A percentile compares a stretch with the other conserved stretches of the same genome.
These are phyloP conservation scores for Lodderomyces metapsilosis DNA, from an alignment of 1,139 yeast genomes.

Conservation along the genomic window DNA sequence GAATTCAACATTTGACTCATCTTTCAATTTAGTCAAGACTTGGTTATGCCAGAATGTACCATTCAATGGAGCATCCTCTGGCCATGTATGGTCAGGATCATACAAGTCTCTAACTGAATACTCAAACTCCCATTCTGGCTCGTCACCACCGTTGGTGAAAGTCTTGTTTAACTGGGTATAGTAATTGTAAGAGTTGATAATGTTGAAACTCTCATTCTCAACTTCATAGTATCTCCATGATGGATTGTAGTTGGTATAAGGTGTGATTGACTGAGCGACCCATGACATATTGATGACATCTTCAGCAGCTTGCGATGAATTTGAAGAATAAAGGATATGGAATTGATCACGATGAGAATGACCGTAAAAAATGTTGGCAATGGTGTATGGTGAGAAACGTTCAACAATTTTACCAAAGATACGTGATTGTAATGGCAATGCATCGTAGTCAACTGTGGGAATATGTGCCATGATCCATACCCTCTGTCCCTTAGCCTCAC, in stretches of 20 bases:
- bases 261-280: slow-evolving; percentile 69
- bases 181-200: slow-evolving; percentile 59
- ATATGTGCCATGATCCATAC: slow-evolving; percentile 75
- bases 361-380: slow-evolving; percentile 71
- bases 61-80: too few relatives aligned
- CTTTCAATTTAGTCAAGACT: slow-evolving; percentile 32
- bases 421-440: slow-evolving; percentile 60
- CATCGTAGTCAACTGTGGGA: slow-evolving; percentile 54
- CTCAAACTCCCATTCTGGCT: slow-evolving; percentile 54
- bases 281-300: slow-evolving; percentile 58
- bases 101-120: slow-evolving; percentile 54
- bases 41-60: slow-evolving; percentile 56
- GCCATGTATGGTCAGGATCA: slow-evolving; percentile 50
- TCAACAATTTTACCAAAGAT: slow-evolving; percentile 57
- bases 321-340: slow-evolving; percentile 50
- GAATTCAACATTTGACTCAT: slow-evolving; percentile 34
- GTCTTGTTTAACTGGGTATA: slow-evolving; percentile 54
- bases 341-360: slow-evolving; percentile 74
- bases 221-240: slow-evolving; percentile 73
- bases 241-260: slow-evolving; percentile 58
- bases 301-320: slow-evolving; percentile 31
- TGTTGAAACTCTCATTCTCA: slow-evolving; percentile 59
- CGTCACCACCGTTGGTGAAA: slow-evolving; percentile 44
- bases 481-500: slow-evolving; percentile 56
- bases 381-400: slow-evolving; percentile 66